Evolutionary conservation across 345 rosid genomes (phyloP), one percentile per base, ranked within the genome.

Genomic region (Linum usitatissimum): DNA sequence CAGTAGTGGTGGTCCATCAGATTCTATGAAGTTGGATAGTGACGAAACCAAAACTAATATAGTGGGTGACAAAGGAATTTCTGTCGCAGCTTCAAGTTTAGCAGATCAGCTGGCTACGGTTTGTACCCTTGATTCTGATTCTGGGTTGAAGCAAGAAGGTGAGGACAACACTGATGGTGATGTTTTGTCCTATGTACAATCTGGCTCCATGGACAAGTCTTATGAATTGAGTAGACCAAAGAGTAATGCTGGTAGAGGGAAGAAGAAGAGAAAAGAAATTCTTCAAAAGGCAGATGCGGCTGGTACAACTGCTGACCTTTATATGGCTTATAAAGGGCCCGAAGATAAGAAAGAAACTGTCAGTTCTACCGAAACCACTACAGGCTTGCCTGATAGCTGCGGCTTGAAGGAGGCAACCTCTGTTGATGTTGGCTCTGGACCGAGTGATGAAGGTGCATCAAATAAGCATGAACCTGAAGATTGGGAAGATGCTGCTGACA

Each of bases 401-500:
- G 67, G 54, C 79, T 66, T 66, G 61, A 83, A 79, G 73, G 77
- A 66, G 69, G 65, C 58, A 61, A 60, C 73, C 45, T 68, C 63
- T 57, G 81, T 72, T 59, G 65, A 75, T 59, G 65, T 60, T 57
- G 79, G 66, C 45, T 65, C 73, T 55, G 65, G 36, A 19, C 67
- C 63, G 18, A 71, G 74, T 15, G 78, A 76, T 59, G 76, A 69
- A 54, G 65, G 61, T 62, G 73, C 67, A 58, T 73, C 69, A 59
- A 68, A 66, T 68, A 90, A 86, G 73, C 67, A 77, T 54, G 99
- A 94, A 72, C 88, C 77, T 12, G 97, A 90, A 76, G 91, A 94
- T 77, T 94, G 99, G 97, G 97, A 94, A 75, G 95, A 90, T 84
- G 97, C 86, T 64, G 96, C 89, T 13, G 99, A 90, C 64, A 72